Conservation (phyloP, 495 filamentous ascomycete species). For the Hyaloscypha bicolor region DNA sequence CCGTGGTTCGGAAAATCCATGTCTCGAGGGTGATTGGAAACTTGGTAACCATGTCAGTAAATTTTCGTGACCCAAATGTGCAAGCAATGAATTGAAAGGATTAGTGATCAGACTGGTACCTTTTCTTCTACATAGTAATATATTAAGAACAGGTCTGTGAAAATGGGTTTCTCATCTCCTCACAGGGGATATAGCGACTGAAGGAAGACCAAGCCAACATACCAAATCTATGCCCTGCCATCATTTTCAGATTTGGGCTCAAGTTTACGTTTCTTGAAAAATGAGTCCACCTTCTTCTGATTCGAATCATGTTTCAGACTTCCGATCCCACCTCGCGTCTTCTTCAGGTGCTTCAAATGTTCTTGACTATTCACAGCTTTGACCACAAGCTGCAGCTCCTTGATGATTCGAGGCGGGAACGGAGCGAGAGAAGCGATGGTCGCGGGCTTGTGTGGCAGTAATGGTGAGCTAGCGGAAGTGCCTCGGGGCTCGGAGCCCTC, state of each 20-base stretch:
- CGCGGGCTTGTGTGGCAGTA: not conserved
- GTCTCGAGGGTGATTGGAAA: not conserved
- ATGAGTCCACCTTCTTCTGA: conserved; percentile 75
- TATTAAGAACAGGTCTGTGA: no score
- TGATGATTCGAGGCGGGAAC: not conserved
- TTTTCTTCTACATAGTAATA: no score
- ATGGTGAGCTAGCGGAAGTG: not conserved
- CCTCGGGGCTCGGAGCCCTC: not conserved
- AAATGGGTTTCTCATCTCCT: no score
- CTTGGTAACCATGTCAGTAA: not conserved
- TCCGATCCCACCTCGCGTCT: conserved; percentile 76
- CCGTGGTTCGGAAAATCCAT: not conserved
- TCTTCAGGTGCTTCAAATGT: conserved; percentile 73
- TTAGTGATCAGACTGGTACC: conserved; percentile 56
- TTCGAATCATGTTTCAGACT: conserved; percentile 70
- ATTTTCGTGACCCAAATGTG: not conserved
- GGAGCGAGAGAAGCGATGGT: not conserved
- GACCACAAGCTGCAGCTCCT: conserved; percentile 40
- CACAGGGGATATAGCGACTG: no score
- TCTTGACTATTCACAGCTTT: conserved; percentile 61
- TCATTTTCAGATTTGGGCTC: not conserved
- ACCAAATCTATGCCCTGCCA: not conserved
- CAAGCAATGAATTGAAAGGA: conserved; percentile 2
- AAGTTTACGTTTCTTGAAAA: conserved; percentile 62
- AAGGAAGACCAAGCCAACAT: conserved; percentile 39